A percentile compares a stretch with the other conserved stretches of the same genome.
These are phyloP conservation scores for Verticillium longisporum DNA, from an alignment of 2,329 filamentous ascomycete genomes.

Conservation along the genomic window DNA sequence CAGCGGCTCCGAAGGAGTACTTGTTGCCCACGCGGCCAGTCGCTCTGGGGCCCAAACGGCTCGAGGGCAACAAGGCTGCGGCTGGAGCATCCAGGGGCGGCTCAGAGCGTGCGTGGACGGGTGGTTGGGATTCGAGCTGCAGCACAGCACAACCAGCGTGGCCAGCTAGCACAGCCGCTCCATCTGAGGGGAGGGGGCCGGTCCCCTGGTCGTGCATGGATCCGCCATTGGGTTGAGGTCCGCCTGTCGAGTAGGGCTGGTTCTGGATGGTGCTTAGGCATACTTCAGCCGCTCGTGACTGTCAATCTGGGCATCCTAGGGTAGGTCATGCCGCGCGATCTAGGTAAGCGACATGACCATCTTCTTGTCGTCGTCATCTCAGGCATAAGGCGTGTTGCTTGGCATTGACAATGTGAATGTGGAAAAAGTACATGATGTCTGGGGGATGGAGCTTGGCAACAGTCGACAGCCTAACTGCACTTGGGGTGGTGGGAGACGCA, in stretches of 20 bases:
- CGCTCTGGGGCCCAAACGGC: neutral
- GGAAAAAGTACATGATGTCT: neutral
- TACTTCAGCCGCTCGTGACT: neutral
- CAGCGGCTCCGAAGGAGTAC: neutral
- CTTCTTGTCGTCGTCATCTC: neutral
- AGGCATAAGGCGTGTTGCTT: neutral
- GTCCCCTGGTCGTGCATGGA: neutral
- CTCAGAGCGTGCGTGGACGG: neutral
- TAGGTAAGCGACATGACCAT: neutral
- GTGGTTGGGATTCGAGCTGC: neutral
- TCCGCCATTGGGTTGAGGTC: neutral
- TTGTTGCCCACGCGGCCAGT: neutral
- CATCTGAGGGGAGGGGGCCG: neutral
- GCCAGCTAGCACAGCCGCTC: neutral
- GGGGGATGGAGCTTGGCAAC: too few relatives aligned
- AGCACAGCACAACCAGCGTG: neutral
- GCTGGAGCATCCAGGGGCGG: neutral
- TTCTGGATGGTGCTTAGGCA: neutral
- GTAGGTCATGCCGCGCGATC: neutral
- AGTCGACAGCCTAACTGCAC: too few relatives aligned
- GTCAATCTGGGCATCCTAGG: neutral
- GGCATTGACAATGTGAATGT: neutral
- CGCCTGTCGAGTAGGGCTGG: neutral
- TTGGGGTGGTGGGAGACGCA: too few relatives aligned
- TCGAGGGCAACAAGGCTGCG: neutral